Evolutionary conservation across 2,329 filamentous ascomycete genomes (phyloP), one percentile per base, ranked within the genome.

Genomic region (Xylariales sp.): DNA sequence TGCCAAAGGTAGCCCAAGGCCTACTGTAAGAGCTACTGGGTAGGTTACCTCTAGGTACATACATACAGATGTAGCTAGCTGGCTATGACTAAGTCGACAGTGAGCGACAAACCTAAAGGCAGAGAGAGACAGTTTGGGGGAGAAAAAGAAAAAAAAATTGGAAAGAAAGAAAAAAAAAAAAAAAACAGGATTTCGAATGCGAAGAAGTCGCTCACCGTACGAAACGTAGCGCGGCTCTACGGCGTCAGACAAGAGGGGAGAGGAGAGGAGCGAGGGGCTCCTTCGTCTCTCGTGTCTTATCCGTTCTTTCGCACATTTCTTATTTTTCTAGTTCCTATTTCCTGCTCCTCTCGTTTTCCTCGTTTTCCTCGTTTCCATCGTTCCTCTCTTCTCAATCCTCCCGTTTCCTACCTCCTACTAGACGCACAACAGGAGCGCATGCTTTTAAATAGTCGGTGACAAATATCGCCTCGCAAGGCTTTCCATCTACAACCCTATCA

Each of bases 211-310:
- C 65, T 65, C 61, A 65, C 64, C 56, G 60, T 49, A 56, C 50
- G 43, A 53, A 53, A 58, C 23, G 16, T 46, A 67, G 60, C 41
- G 64, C 61, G 62, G 30, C 30, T 57, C 46, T 43, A 67, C 57
- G 49, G 61, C 57, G 57, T 59, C 64, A 54, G 50, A 54, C 53
- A 36, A 16, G 49, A 56, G 48, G 23, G 65, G 60, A 16, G 49
- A 56, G 48, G 23, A 60, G 60, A 65, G 46, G 36, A 52, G 45
- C 50, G 39, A 50, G 50, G 43, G n/a, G 49, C 23, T 28, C 52
- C 48, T 73, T 69, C 57, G 65, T 64, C 62, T 59, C 53, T 54
- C 32, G 9, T 23, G 48, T 52, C 50, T 55, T 58, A 65, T 41
- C 65, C 49, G 39, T 62, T 67, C 18, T 23, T 10, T 36, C 9